Conservation (phyloP, 164 flowering plant species). For the Cinnamomum micranthum region DNA sequence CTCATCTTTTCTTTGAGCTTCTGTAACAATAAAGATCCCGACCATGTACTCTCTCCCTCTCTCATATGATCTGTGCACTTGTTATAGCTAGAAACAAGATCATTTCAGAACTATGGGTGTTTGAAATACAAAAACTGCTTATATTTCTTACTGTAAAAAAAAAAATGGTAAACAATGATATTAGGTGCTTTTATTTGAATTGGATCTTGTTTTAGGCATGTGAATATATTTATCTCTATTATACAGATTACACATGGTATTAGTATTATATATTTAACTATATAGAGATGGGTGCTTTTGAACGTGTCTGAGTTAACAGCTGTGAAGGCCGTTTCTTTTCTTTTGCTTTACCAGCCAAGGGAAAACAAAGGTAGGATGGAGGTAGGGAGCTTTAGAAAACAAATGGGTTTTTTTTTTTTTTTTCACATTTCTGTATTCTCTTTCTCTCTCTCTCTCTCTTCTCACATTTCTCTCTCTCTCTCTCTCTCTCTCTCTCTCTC, state of each 20-base stretch:
- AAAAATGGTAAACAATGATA: not conserved
- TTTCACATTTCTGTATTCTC: not conserved
- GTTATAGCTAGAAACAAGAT: not conserved
- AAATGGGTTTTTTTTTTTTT: not conserved
- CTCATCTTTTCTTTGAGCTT: not conserved
- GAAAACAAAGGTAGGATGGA: constrained; percentile 22
- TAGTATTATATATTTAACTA: not conserved
- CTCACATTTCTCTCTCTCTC: not conserved
- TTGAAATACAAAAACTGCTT: not conserved
- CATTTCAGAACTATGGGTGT: not conserved
- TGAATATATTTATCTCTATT: not conserved
- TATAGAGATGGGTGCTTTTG: constrained; percentile 5
- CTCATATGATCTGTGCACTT: not conserved
- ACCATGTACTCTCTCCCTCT: not conserved
- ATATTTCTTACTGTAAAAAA: not conserved
- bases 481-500: constrained; percentile 4
- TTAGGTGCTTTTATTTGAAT: not conserved
- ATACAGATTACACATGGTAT: not conserved
- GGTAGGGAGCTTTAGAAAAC: not conserved
- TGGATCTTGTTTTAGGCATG: not conserved
- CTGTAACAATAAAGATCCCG: not conserved
- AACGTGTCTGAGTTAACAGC: constrained; percentile 18
- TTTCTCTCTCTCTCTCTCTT: constrained; percentile 3
- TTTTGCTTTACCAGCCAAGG: constrained; percentile 36
- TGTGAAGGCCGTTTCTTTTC: constrained; percentile 31